Conservation (phyloP, 2,329 filamentous ascomycete species). For the Pyricularia sp. region DNA sequence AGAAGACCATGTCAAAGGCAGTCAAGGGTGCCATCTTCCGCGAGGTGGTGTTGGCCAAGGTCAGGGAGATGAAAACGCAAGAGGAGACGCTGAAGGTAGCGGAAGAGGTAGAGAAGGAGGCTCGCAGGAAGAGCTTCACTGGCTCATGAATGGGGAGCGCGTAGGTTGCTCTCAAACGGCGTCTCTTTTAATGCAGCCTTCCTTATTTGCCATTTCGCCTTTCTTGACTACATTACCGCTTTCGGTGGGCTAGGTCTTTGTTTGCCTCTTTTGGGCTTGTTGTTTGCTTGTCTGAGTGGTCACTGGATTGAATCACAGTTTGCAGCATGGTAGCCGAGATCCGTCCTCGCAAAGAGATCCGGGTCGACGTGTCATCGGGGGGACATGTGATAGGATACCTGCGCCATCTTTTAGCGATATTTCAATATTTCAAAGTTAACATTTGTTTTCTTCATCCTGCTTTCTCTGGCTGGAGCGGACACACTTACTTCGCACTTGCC, state of each 20-base stretch:
- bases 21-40: constrained; percentile 72
- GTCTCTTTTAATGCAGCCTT: neutral
- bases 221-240: neutral
- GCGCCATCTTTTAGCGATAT: neutral
- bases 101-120: constrained; percentile 45
- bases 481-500: no score
- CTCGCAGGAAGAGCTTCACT: constrained; percentile 9
- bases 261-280: neutral
- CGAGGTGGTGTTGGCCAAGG: constrained; percentile 89
- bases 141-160: neutral
- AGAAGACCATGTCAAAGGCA: constrained; percentile 36
- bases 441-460: neutral
- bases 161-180: neutral
- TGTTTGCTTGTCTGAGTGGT: neutral
- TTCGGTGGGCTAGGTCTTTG: neutral
- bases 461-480: neutral
- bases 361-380: neutral
- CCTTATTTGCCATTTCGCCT: neutral
- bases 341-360: neutral
- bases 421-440: neutral
- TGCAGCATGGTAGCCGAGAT: neutral
- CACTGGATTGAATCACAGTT: neutral
- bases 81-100: constrained; percentile 65
- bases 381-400: neutral
- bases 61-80: constrained; percentile 82